These are phyloP conservation scores for Neoboletus subvelutipes DNA, from an alignment of 768 basidiomycete species.

Conservation along the genomic window DNA sequence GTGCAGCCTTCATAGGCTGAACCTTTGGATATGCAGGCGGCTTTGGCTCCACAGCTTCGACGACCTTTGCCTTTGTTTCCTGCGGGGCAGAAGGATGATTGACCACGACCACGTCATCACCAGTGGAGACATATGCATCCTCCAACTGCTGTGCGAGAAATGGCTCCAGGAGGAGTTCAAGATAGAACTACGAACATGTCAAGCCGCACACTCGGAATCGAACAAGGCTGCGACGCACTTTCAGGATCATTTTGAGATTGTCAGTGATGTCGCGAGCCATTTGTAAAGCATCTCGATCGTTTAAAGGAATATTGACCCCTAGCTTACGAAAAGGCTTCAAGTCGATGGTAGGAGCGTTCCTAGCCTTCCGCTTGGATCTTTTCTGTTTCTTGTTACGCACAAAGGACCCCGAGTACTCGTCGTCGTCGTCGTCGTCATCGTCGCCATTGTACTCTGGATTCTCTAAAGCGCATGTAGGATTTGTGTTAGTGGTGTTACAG, in stretches of 20 bases:
- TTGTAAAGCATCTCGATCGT: conserved; percentile 15
- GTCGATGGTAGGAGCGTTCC: conserved; percentile 22
- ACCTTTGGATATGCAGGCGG: conserved; percentile 41
- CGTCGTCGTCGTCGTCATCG: not conserved
- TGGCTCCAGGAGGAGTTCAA: conserved; percentile 21
- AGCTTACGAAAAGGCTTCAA: conserved; percentile 31
- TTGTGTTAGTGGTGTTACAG: not conserved
- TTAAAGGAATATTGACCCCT: conserved; percentile 27
- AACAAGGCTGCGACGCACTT: conserved; percentile 19
- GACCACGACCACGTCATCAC: not conserved
- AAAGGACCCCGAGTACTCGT: not conserved
- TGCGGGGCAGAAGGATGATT: not conserved
- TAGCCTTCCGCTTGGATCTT: conserved; percentile 20
- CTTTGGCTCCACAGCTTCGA: not conserved
- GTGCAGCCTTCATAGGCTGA: conserved; percentile 58
- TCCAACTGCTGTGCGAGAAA: conserved; percentile 9
- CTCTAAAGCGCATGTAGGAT: not conserved
- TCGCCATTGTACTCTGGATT: conserved; percentile 5
- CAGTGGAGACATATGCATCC: conserved; percentile 9
- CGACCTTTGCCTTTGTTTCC: not conserved
- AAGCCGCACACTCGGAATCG: not conserved
- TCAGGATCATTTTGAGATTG: conserved; percentile 28
- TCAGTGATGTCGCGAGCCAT: conserved; percentile 18
- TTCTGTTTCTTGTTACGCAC: conserved; percentile 29
- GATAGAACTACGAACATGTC: conserved; percentile 24